These are phyloP conservation scores for Paraphoma sp. DNA, from an alignment of 2,329 filamentous ascomycete species.

Conservation along the genomic window DNA sequence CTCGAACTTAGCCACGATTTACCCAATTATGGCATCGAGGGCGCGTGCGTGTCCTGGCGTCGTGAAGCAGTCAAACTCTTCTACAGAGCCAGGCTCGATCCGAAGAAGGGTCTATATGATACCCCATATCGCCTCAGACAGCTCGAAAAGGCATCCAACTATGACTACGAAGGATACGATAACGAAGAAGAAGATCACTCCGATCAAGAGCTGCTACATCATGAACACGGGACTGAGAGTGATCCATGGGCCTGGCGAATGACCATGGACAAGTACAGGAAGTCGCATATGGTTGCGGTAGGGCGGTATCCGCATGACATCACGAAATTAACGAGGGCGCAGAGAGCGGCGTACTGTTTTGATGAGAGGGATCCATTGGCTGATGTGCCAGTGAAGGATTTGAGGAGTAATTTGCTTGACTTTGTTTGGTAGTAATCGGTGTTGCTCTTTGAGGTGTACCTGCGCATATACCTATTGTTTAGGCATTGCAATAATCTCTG, in stretches of 20 bases:
- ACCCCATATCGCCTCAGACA: conserved; percentile 14
- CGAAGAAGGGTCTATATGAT: conserved; percentile 10
- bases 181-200: neutral
- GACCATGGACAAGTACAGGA: conserved; percentile 15
- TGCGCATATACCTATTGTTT: too few relatives aligned
- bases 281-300: neutral
- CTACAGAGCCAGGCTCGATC: conserved; percentile 18
- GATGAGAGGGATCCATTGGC: conserved; percentile 19
- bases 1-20: conserved; percentile 16
- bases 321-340: conserved; percentile 21
- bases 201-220: neutral
- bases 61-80: conserved; percentile 17
- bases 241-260: conserved; percentile 23
- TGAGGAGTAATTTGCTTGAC: neutral
- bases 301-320: conserved; percentile 19
- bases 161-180: conserved; percentile 4
- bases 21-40: conserved; percentile 23
- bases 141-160: conserved; percentile 5
- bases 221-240: neutral
- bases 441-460: too few relatives aligned
- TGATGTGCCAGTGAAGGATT: neutral
- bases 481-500: too few relatives aligned
- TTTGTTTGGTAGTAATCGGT: neutral
- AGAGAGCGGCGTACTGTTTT: conserved; percentile 14
- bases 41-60: conserved; percentile 15